Conservation (phyloP, 2,329 filamentous ascomycete genomes). For the Fusarium tupiense region DNA sequence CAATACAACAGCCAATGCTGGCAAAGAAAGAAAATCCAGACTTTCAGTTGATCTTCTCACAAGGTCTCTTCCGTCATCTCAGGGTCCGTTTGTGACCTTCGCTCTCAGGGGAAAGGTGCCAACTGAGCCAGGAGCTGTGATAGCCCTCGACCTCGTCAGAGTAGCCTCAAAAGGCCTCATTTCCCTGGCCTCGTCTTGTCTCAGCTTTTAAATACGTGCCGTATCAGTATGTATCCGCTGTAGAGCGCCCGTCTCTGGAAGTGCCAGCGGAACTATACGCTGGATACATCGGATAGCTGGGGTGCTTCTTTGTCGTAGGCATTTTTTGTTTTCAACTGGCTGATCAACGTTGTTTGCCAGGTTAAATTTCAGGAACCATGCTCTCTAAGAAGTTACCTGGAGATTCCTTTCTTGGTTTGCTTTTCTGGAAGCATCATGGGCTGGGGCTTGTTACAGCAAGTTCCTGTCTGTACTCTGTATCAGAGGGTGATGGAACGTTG, state of each 20-base stretch:
- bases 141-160: slow-evolving; percentile 22
- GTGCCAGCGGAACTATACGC: neutral
- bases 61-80: slow-evolving; percentile 23
- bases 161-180: slow-evolving; percentile 32
- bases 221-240: slow-evolving; percentile 6
- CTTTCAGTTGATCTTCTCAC: neutral
- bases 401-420: neutral
- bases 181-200: slow-evolving; percentile 6
- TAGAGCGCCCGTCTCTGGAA: neutral
- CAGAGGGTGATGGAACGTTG: neutral
- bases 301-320: neutral
- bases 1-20: neutral
- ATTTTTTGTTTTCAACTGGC: neutral
- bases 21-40: neutral
- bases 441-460: neutral
- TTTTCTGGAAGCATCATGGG: slow-evolving; percentile 15
- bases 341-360: slow-evolving; percentile 9
- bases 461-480: neutral
- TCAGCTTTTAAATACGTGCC: neutral
- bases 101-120: neutral
- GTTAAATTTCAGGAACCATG: neutral
- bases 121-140: neutral
- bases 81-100: slow-evolving; percentile 26
- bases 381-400: neutral
- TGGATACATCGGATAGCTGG: neutral